Evolutionary conservation across 2,329 filamentous ascomycete species (phyloP).

Genomic region (Albophoma yamanashiensis): DNA sequence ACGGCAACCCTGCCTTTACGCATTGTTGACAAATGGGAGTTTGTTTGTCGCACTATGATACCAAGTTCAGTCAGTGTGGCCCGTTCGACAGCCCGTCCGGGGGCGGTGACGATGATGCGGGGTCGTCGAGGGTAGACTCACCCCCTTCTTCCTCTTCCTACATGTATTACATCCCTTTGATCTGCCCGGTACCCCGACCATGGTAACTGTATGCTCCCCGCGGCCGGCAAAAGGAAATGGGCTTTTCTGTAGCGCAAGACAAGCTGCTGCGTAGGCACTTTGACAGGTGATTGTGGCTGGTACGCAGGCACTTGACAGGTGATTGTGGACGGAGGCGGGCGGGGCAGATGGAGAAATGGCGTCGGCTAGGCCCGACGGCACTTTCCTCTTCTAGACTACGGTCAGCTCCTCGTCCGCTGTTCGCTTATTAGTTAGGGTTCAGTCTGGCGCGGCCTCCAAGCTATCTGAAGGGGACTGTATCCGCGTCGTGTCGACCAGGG

Average conservation of each 20-base stretch:
- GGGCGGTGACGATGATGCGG: neutral
- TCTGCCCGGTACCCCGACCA: neutral
- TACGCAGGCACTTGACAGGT: neutral
- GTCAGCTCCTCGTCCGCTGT: too few species aligned
- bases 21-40: neutral
- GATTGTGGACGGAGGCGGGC: neutral
- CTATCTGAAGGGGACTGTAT: too few species aligned
- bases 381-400: too few species aligned
- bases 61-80: neutral
- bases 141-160: neutral
- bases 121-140: neutral
- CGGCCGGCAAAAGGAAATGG: neutral
- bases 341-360: too few species aligned
- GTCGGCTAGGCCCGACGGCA: too few species aligned
- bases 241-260: too few species aligned
- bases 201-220: neutral
- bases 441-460: too few species aligned
- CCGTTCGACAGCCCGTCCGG: neutral
- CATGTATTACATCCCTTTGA: neutral
- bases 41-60: neutral
- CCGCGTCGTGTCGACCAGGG: too few species aligned
- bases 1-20: neutral
- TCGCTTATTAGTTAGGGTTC: too few species aligned
- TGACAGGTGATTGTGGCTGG: neutral
- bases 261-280: neutral